A percentile compares a stretch with the other conserved stretches of the same genome.
phyloP scores from a whole-genome alignment of 345 rosid genomes.

The Arabidopsis arenosa region DNA sequence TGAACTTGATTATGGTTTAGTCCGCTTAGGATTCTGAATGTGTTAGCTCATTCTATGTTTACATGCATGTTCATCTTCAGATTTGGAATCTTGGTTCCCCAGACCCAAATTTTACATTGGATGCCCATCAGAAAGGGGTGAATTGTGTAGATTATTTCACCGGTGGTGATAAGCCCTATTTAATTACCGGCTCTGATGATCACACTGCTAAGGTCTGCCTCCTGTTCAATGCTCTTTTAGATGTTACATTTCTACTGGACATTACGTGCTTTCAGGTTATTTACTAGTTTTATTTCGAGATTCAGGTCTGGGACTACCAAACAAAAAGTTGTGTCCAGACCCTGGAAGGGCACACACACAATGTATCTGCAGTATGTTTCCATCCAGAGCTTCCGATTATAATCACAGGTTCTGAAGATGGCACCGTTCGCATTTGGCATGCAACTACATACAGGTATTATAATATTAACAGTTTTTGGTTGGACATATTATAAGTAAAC shows the following conservation, averaged over 20 bases:
- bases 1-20: constrained; percentile 22
- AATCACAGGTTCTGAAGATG: constrained; percentile 87
- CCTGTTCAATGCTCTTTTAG: constrained; percentile 12
- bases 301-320: constrained; percentile 89
- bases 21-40: constrained; percentile 14
- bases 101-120: constrained; percentile 91
- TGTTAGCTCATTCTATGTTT: constrained; percentile 19
- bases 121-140: constrained; percentile 94
- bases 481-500: neutral
- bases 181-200: constrained; percentile 94
- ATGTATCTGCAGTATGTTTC: constrained; percentile 83
- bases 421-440: constrained; percentile 84
- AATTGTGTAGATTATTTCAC: constrained; percentile 94
- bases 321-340: constrained; percentile 87
- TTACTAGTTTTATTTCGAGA: constrained; percentile 36
- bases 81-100: constrained; percentile 98
- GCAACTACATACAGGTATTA: constrained; percentile 73
- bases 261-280: constrained; percentile 28
- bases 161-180: constrained; percentile 91
- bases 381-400: constrained; percentile 87
- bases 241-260: constrained; percentile 12
- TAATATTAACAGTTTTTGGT: constrained; percentile 6
- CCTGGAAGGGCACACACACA: constrained; percentile 82
- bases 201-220: constrained; percentile 86
- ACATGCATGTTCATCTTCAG: constrained; percentile 49